Evolutionary conservation across 2,329 filamentous ascomycete species (phyloP), one percentile per base, ranked within the genome.

Genomic region (Eutypella sp.): DNA sequence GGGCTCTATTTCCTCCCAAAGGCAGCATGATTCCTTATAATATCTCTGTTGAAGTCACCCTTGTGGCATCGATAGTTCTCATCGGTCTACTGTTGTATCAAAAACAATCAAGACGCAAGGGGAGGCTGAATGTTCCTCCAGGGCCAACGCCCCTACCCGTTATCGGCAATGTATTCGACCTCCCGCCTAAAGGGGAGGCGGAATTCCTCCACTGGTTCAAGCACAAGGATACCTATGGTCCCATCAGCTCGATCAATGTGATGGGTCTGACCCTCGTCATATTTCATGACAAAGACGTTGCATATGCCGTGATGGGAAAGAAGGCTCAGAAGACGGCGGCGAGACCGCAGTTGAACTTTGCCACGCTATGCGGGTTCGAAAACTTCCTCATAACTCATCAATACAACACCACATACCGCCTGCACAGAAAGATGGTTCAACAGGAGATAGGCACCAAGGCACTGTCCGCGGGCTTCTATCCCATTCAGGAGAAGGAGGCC

Each of bases 131-230:
- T n/a, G n/a, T 75, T 0, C 76, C 75, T 1, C 76, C 75, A 2
- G 76, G 76, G 0, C 76, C 76, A 0, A 72, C 63, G 29, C 67
- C 66, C 1, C 54, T 70, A 5, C 73, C 73, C 0, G 13, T 79
- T 0, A 24, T 79, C 4, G 76, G 76, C 4, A 79, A 79, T 51
- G 50, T 78, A 15, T 49, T 53, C 1, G 74, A 79, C 49, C 57
- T 79, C 10, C 75, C 75, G 0, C 57, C 64, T 0, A 42, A 47
- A 0, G 66, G 63, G 1, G 51, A 47, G 5, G 59, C 55, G 4
- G 67, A 71, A 47, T 68, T 61, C 47, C 50, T 63, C 39, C 68
- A 72, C 44, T 73, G 69, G 69, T 41, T 67, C 24, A 64, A 67
- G 47, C 63, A 67, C 47, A 71, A 67, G 43, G 62, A 69, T 5